phyloP scores from a whole-genome alignment of 306 rosid genomes.

The Castanospermum australe region DNA sequence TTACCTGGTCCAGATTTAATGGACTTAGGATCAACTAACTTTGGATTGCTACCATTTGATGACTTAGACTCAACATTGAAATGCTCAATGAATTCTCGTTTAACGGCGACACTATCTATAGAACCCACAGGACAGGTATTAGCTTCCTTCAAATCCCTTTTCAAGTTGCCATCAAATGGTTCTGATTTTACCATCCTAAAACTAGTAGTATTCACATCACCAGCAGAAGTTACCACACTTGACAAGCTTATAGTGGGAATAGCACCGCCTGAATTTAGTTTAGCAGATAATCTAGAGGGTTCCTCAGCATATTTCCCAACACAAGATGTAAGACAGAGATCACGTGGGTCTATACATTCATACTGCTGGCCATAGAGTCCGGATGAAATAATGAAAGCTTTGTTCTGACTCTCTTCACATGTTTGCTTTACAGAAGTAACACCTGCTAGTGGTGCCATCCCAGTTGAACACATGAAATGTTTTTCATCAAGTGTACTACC shows the following conservation, averaged over 20 bases:
- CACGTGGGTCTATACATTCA: background rate
- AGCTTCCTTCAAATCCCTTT: conserved; percentile 37
- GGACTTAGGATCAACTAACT: conserved; percentile 37
- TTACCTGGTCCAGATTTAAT: conserved; percentile 54
- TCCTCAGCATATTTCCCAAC: conserved; percentile 23
- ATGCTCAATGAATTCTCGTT: conserved; percentile 40
- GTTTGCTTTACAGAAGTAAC: conserved; percentile 27
- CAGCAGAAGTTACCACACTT: conserved; percentile 20
- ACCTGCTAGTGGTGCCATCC: conserved; percentile 17
- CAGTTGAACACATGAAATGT: conserved; percentile 30
- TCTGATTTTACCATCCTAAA: conserved; percentile 64
- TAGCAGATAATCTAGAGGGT: conserved; percentile 43
- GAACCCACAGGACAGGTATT: conserved; percentile 27
- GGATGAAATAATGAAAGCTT: conserved; percentile 23
- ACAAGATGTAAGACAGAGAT: conserved; percentile 24
- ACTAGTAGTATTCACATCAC: conserved; percentile 39
- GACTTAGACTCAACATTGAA: conserved; percentile 31
- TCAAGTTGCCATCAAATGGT: conserved; percentile 60
- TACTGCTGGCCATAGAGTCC: conserved; percentile 25
- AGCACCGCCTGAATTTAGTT: conserved; percentile 34
- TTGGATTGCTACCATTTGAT: conserved; percentile 25
- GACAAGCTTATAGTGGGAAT: conserved; percentile 27
- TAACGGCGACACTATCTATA: conserved; percentile 38
- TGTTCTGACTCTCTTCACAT: conserved; percentile 16
- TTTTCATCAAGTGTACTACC: conserved; percentile 30